Evolutionary conservation across 148 eudicot species (phyloP).

Genomic region (Spergularia bocconei): DNA sequence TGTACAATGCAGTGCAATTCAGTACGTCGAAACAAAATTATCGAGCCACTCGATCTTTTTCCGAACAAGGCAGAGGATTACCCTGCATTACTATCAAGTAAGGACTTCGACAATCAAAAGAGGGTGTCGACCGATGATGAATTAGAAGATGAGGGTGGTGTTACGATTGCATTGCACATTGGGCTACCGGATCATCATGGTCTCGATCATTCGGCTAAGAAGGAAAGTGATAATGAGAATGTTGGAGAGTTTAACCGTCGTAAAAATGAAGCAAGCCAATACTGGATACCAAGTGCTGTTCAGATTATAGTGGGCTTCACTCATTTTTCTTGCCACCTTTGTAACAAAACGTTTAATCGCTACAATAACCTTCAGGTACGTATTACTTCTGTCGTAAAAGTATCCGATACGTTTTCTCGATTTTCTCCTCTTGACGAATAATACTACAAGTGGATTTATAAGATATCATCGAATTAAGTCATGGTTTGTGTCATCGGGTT

Average conservation of each 20-base stretch:
- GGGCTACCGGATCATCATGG: slow-evolving; percentile 42
- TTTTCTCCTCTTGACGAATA: too few species aligned
- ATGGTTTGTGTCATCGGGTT: too few species aligned
- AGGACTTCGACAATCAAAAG: background rate
- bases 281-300: slow-evolving; percentile 71
- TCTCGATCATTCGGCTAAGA: slow-evolving; percentile 6
- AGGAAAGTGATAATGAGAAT: background rate
- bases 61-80: slow-evolving; percentile 31
- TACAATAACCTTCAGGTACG: slow-evolving; percentile 87
- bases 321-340: slow-evolving; percentile 74
- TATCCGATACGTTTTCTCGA: too few species aligned
- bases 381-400: too few species aligned
- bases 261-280: slow-evolving; percentile 20
- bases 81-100: slow-evolving; percentile 12
- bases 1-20: slow-evolving; percentile 25
- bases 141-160: slow-evolving; percentile 33
- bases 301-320: slow-evolving; percentile 75
- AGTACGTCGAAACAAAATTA: background rate
- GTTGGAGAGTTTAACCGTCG: background rate
- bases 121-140: slow-evolving; percentile 4
- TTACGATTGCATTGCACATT: slow-evolving; percentile 57
- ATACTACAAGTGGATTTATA: too few species aligned
- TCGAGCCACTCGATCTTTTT: slow-evolving; percentile 38
- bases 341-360: slow-evolving; percentile 76
- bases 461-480: too few species aligned